Evolutionary conservation across 164 flowering plant genomes (phyloP).

Genomic region (Malania oleifera): DNA sequence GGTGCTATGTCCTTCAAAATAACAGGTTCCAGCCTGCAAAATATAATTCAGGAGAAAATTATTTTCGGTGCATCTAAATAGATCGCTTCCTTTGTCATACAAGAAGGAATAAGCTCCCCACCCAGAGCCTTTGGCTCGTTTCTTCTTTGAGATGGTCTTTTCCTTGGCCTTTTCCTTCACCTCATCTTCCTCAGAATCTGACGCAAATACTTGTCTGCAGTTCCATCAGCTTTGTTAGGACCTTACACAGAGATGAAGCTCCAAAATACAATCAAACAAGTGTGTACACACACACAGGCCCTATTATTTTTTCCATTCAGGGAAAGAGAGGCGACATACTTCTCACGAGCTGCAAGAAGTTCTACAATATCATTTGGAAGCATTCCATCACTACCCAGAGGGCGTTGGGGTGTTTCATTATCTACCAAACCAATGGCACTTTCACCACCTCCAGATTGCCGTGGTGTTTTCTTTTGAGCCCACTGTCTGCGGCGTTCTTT

Average conservation of each 20-base stretch:
- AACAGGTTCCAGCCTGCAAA: constrained; percentile 54
- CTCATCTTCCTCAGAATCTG: constrained; percentile 72
- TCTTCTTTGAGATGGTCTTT: constrained; percentile 38
- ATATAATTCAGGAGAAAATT: neutral
- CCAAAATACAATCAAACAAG: neutral
- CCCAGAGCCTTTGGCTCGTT: constrained; percentile 50
- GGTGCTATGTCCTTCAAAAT: constrained; percentile 61
- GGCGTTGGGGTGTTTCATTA: constrained; percentile 28
- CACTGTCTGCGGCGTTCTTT: constrained; percentile 67
- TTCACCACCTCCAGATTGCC: constrained; percentile 19
- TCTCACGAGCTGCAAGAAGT: constrained; percentile 66
- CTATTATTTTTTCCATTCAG: too few relatives aligned
- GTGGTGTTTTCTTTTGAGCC: constrained; percentile 61
- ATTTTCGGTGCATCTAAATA: neutral
- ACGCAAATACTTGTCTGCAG: constrained; percentile 61
- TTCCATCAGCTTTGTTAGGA: neutral
- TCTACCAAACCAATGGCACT: constrained; percentile 30
- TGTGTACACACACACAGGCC: neutral
- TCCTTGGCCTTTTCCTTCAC: constrained; percentile 25
- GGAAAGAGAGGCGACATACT: constrained; percentile 34
- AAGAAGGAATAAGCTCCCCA: constrained; percentile 17
- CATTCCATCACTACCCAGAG: constrained; percentile 35
- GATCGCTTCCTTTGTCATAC: neutral
- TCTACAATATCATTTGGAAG: constrained; percentile 72
- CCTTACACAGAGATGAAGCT: neutral